A percentile compares a stretch with the other conserved stretches of the same genome.
These are phyloP conservation scores for Picea glauca DNA, from an alignment of 75 land plant genomes.

Conservation along the genomic window DNA sequence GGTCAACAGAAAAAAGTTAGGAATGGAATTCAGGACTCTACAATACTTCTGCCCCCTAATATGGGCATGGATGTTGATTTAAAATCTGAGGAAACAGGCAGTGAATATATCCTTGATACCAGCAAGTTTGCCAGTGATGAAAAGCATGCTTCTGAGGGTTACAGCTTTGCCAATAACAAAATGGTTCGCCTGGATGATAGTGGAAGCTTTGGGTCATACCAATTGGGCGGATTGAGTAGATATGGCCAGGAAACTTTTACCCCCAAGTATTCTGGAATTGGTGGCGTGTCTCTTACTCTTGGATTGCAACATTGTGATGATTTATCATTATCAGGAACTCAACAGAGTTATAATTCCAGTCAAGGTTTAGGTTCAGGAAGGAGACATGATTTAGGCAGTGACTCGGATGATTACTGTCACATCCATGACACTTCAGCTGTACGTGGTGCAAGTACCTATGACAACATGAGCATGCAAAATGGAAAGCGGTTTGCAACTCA, in stretches of 20 bases:
- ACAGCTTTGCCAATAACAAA: conserved; percentile 12
- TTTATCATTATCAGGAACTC: conserved; percentile 8
- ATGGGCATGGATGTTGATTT: conserved; percentile 5
- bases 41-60: neutral
- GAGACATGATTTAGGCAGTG: neutral
- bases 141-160: conserved; percentile 3
- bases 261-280: conserved; percentile 24
- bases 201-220: conserved; percentile 33
- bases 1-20: neutral
- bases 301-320: conserved; percentile 62
- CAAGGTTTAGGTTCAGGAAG: neutral
- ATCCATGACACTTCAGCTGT: conserved; percentile 1
- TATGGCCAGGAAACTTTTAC: conserved; percentile 27
- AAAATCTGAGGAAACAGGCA: neutral
- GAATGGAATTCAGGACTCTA: neutral
- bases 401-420: neutral
- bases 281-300: conserved; percentile 61
- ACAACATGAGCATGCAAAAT: neutral
- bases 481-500: neutral
- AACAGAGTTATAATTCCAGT: neutral
- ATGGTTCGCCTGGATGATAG: conserved; percentile 7
- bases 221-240: conserved; percentile 37
- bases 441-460: neutral
- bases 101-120: neutral
- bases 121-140: neutral